Evolutionary conservation across 2,329 filamentous ascomycete species (phyloP).

Genomic region (Nemania serpens): DNA sequence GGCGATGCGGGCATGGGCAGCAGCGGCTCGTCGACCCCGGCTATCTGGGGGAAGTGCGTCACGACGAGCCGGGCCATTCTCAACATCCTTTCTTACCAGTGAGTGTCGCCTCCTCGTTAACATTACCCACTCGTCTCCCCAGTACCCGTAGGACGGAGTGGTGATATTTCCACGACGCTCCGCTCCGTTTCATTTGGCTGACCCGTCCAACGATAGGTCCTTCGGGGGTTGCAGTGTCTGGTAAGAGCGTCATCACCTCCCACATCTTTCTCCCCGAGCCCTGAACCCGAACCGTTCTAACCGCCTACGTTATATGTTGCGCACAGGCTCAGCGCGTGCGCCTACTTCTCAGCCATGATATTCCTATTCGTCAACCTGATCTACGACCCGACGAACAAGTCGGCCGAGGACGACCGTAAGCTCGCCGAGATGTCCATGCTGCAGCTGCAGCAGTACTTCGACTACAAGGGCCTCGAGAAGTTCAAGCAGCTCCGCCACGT

Average conservation of each 20-base stretch:
- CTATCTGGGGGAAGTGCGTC: slow-evolving; percentile 32
- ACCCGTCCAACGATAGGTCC: background rate
- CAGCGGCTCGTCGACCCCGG: slow-evolving; percentile 25
- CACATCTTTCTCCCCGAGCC: no score
- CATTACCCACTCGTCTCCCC: background rate
- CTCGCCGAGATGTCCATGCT: slow-evolving; percentile 28
- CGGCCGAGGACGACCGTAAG: slow-evolving; percentile 28
- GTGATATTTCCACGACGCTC: background rate
- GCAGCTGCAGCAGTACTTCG: slow-evolving; percentile 28
- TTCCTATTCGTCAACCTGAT: slow-evolving; percentile 35
- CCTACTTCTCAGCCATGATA: slow-evolving; percentile 36
- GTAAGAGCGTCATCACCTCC: slow-evolving; percentile 21
- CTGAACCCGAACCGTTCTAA: no score
- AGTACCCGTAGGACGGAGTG: background rate
- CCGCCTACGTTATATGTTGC: background rate
- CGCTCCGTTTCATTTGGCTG: no score
- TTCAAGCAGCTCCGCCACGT: slow-evolving; percentile 22
- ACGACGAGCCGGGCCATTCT: slow-evolving; percentile 32
- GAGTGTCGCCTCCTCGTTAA: background rate
- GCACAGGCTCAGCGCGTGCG: slow-evolving; percentile 33
- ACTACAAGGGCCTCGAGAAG: slow-evolving; percentile 23
- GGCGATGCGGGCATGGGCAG: slow-evolving; percentile 22
- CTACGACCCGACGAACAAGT: slow-evolving; percentile 31
- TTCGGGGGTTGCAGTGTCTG: slow-evolving; percentile 27
- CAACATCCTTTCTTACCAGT: slow-evolving; percentile 26